A percentile compares a stretch with the other conserved stretches of the same genome.
Conservation (phyloP, 371 early-diverging fungal species). For the Rhizopus delemar region DNA sequence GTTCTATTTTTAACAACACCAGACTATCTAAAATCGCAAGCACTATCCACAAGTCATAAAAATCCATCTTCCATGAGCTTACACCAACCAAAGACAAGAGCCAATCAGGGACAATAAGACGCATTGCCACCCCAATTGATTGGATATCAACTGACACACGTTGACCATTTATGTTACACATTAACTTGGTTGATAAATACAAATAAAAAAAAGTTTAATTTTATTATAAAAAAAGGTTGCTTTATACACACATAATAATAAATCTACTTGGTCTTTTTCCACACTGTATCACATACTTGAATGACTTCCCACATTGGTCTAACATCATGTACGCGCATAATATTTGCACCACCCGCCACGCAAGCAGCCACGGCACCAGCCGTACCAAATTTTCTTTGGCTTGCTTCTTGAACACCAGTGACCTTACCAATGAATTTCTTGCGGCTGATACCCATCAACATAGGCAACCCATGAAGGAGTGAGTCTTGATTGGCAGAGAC, state of each 20-base stretch:
- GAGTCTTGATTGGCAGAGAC: constrained; percentile 56
- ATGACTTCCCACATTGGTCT: constrained; percentile 87
- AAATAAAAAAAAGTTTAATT: background rate
- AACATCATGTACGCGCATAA: constrained; percentile 95
- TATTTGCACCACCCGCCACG: constrained; percentile 82
- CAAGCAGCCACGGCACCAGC: constrained; percentile 92
- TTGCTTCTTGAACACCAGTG: constrained; percentile 72
- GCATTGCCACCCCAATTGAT: background rate
- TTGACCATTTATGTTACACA: background rate
- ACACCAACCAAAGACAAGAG: background rate
- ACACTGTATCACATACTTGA: constrained; percentile 82
- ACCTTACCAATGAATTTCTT: constrained; percentile 85
- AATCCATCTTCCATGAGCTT: constrained; percentile 1
- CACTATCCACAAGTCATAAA: constrained; percentile 8
- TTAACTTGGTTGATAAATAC: background rate
- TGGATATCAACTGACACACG: background rate
- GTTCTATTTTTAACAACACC: constrained; percentile 27
- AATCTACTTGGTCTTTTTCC: constrained; percentile 18
- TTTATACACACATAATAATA: too few species aligned
- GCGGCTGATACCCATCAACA: constrained; percentile 82
- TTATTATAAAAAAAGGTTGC: background rate
- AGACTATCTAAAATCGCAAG: constrained; percentile 22
- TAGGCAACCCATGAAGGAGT: constrained; percentile 76
- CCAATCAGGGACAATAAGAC: background rate
- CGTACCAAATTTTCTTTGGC: constrained; percentile 86